Conservation (phyloP, 495 filamentous ascomycete genomes). For the Apiosordaria backusii region DNA sequence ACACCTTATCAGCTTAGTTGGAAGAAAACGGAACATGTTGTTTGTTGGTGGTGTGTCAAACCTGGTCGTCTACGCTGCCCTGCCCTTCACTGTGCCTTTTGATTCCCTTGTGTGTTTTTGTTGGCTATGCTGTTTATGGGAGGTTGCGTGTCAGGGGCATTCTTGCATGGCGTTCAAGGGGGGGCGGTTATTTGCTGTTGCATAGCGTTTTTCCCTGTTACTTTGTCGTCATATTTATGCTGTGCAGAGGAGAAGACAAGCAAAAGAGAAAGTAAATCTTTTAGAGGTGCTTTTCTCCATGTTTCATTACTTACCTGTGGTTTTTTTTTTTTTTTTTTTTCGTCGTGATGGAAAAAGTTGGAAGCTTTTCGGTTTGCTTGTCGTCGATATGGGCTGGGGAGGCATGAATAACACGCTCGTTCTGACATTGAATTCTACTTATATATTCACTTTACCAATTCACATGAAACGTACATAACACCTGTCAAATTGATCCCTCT, state of each 20-base stretch:
- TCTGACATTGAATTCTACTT: background rate
- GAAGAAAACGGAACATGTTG: conserved; percentile 1
- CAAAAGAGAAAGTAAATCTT: background rate
- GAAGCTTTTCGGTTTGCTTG: background rate
- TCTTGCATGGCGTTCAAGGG: background rate
- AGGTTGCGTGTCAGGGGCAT: background rate
- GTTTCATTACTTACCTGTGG: background rate
- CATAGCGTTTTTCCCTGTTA: background rate
- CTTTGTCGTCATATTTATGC: background rate
- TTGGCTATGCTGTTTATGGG: background rate
- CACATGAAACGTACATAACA: background rate
- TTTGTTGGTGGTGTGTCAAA: background rate
- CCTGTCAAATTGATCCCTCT: background rate
- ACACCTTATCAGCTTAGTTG: background rate
- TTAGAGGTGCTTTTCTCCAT: background rate
- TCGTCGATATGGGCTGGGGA: background rate
- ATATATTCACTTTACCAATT: background rate
- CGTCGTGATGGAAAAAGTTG: background rate
- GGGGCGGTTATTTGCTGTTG: background rate
- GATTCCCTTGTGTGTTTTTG: background rate
- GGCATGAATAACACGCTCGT: background rate
- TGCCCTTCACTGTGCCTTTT: background rate
- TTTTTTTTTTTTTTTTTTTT: background rate
- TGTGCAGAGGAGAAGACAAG: background rate
- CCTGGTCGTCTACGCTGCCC: background rate